Conservation (phyloP, 2,329 filamentous ascomycete species). For the Aspergillus niger region DNA sequence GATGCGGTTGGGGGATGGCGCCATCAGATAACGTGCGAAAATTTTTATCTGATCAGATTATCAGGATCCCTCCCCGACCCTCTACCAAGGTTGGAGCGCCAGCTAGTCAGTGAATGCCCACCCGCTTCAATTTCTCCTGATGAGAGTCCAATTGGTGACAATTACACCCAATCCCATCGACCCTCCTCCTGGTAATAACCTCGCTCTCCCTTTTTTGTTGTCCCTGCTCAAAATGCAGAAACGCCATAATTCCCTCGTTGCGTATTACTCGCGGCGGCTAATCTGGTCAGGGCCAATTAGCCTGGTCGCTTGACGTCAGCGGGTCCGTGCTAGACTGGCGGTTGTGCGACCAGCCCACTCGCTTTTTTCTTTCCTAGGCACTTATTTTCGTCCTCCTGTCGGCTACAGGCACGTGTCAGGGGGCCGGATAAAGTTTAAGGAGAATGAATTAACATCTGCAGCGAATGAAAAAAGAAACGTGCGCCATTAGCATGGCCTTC, state of each 20-base stretch:
- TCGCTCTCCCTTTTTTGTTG: not conserved
- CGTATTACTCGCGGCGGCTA: not conserved
- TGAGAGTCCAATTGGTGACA: not conserved
- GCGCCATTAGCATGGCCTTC: not conserved
- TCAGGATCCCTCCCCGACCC: constrained; percentile 9
- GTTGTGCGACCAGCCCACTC: not conserved
- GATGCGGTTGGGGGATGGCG: constrained; percentile 17
- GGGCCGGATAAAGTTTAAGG: not conserved
- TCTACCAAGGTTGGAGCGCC: not conserved
- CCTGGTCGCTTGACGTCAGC: constrained; percentile 9
- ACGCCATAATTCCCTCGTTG: not conserved
- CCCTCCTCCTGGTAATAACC: not conserved
- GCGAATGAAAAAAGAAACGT: no score
- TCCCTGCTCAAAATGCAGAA: not conserved
- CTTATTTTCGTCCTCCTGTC: not conserved
- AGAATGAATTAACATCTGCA: not conserved
- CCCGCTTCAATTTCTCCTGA: not conserved
- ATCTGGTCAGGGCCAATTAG: constrained; percentile 3
- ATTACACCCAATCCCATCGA: not conserved
- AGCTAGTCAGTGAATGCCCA: not conserved
- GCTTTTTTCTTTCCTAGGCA: not conserved
- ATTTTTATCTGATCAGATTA: constrained; percentile 31
- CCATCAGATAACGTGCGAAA: constrained; percentile 29
- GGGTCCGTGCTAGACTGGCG: constrained; percentile 6
- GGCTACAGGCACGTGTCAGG: not conserved